These are phyloP conservation scores for Pseudogymnoascus sp. DNA, from an alignment of 2,329 filamentous ascomycete genomes.

Conservation along the genomic window DNA sequence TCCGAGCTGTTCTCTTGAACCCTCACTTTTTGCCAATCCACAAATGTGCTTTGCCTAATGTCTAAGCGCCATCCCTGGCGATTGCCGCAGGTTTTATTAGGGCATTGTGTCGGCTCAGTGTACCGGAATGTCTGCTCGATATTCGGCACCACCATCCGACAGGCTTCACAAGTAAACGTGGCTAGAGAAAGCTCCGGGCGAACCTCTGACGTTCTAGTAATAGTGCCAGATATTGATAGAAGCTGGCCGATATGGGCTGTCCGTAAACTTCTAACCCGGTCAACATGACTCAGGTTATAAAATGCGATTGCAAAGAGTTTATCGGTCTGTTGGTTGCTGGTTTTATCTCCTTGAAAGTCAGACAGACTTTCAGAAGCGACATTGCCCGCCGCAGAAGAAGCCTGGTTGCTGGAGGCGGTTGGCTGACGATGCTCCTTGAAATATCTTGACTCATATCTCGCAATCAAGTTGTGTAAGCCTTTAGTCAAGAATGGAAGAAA, in stretches of 20 bases:
- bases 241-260: slow-evolving; percentile 88
- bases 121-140: slow-evolving; percentile 97
- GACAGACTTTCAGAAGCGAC: slow-evolving; percentile 55
- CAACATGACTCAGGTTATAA: slow-evolving; percentile 57
- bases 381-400: slow-evolving; percentile 60
- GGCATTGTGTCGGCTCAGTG: slow-evolving; percentile 92
- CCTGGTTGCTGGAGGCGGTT: slow-evolving; percentile 63
- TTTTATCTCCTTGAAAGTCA: slow-evolving; percentile 61
- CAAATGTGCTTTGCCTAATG: slow-evolving; percentile 92
- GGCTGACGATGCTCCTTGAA: slow-evolving; percentile 88
- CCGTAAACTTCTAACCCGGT: slow-evolving; percentile 46
- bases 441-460: slow-evolving; percentile 89
- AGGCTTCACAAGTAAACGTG: slow-evolving; percentile 86
- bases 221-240: slow-evolving; percentile 91
- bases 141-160: slow-evolving; percentile 76
- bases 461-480: slow-evolving; percentile 85
- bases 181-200: slow-evolving; percentile 86
- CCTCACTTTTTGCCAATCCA: slow-evolving; percentile 98
- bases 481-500: slow-evolving; percentile 87
- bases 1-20: slow-evolving; percentile 98
- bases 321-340: slow-evolving; percentile 89
- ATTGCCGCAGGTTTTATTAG: slow-evolving; percentile 80
- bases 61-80: slow-evolving; percentile 92
- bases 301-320: slow-evolving; percentile 80
- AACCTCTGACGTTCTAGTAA: slow-evolving; percentile 94